Evolutionary conservation across 129 eudicot genomes (phyloP).

Genomic region (Flaveria sonorensis): DNA sequence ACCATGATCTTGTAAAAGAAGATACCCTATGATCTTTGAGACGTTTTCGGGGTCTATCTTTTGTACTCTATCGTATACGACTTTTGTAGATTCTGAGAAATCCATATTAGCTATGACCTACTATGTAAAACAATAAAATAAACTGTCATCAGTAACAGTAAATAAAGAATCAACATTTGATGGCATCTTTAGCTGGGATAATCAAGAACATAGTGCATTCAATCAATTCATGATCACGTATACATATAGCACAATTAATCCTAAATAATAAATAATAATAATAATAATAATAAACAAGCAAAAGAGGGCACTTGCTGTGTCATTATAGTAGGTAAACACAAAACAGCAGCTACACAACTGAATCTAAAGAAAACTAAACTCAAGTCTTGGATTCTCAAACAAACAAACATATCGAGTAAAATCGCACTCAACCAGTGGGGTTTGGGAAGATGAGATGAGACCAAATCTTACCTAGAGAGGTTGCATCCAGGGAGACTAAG

Average conservation of each 20-base stretch:
- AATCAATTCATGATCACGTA: slow-evolving; percentile 7
- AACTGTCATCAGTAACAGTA: not conserved
- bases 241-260: not conserved
- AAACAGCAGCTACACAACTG: slow-evolving; percentile 10
- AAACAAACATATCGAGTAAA: too few species aligned
- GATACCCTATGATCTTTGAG: slow-evolving; percentile 54
- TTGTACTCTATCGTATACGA: slow-evolving; percentile 48
- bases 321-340: too few species aligned
- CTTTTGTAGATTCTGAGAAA: slow-evolving; percentile 48
- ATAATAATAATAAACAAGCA: not conserved
- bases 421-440: too few species aligned
- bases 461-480: too few species aligned
- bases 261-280: not conserved
- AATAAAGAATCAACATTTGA: not conserved
- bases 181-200: not conserved
- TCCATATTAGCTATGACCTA: slow-evolving; percentile 50
- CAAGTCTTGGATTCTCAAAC: not conserved
- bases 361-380: not conserved
- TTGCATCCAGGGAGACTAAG: too few species aligned
- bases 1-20: slow-evolving; percentile 52
- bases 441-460: too few species aligned
- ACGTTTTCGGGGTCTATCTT: slow-evolving; percentile 56
- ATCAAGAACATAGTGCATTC: slow-evolving; percentile 11
- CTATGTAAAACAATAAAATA: slow-evolving; percentile 12
- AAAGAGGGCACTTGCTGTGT: slow-evolving; percentile 4